phyloP scores from a whole-genome alignment of 345 rosid species.

The Bruguiera gymnorhiza region DNA sequence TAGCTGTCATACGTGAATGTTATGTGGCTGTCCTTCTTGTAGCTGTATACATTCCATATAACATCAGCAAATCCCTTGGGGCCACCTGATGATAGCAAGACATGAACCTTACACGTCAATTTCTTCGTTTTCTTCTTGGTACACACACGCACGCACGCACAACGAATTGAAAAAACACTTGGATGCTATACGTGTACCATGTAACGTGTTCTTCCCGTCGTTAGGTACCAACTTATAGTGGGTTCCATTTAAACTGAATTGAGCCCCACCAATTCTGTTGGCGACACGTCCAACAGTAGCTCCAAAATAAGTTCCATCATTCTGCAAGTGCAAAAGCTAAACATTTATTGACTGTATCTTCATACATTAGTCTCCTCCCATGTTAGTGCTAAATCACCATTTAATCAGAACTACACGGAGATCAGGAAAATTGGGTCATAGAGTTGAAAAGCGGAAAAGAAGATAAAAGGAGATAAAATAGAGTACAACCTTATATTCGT shows the following conservation, averaged over 20 bases:
- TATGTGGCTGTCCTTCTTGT: slow-evolving; percentile 36
- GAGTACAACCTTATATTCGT: slow-evolving; percentile 43
- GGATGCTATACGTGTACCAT: slow-evolving; percentile 13
- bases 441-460: not conserved
- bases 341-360: too few species aligned
- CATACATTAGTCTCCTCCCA: too few species aligned
- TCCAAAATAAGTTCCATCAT: slow-evolving; percentile 30
- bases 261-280: slow-evolving; percentile 24
- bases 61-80: slow-evolving; percentile 62
- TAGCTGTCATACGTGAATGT: slow-evolving; percentile 59
- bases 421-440: not conserved
- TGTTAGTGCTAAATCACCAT: not conserved
- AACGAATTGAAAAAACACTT: not conserved
- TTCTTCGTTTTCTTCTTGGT: too few species aligned
- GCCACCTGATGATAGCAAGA: slow-evolving; percentile 47
- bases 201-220: slow-evolving; percentile 19
- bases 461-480: too few species aligned
- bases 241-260: slow-evolving; percentile 17
- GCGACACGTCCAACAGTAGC: slow-evolving; percentile 34
- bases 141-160: not conserved
- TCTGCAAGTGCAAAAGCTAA: slow-evolving; percentile 7
- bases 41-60: slow-evolving; percentile 51
- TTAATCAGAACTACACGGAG: not conserved
- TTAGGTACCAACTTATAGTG: slow-evolving; percentile 23
- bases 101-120: not conserved